These are phyloP conservation scores for Geranium incanum DNA, from an alignment of 441 rosid species.

Conservation along the genomic window DNA sequence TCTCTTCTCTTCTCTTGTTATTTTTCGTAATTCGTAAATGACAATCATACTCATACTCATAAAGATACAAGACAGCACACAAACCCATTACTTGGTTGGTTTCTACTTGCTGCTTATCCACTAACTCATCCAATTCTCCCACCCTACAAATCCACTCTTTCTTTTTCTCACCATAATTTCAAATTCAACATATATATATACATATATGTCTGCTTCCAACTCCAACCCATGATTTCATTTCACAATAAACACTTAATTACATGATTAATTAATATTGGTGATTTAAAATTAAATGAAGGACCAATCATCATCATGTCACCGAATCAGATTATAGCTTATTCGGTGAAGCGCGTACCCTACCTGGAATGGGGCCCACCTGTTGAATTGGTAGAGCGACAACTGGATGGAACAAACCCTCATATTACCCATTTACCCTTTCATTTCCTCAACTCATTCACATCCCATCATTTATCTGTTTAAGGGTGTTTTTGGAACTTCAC, in stretches of 20 bases:
- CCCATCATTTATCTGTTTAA: background rate
- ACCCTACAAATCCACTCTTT: no score
- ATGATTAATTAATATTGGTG: no score
- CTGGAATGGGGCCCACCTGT: background rate
- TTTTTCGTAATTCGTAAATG: background rate
- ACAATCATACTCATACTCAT: background rate
- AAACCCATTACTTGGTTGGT: background rate
- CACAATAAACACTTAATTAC: no score
- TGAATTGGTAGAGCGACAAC: background rate
- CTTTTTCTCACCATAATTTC: no score
- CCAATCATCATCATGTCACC: no score
- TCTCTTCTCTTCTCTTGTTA: background rate
- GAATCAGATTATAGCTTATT: background rate
- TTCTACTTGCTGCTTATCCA: background rate
- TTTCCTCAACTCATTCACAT: background rate
- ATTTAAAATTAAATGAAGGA: no score
- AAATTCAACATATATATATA: no score
- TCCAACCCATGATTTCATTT: no score
- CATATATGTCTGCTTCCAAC: no score
- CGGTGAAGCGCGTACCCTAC: slow-evolving; percentile 3
- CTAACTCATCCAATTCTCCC: background rate
- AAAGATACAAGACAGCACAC: background rate
- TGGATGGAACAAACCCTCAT: background rate
- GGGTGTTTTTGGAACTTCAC: background rate
- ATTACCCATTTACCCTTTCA: background rate